phyloP scores from a whole-genome alignment of 2,329 filamentous ascomycete genomes.

The Triangularia setosa region DNA sequence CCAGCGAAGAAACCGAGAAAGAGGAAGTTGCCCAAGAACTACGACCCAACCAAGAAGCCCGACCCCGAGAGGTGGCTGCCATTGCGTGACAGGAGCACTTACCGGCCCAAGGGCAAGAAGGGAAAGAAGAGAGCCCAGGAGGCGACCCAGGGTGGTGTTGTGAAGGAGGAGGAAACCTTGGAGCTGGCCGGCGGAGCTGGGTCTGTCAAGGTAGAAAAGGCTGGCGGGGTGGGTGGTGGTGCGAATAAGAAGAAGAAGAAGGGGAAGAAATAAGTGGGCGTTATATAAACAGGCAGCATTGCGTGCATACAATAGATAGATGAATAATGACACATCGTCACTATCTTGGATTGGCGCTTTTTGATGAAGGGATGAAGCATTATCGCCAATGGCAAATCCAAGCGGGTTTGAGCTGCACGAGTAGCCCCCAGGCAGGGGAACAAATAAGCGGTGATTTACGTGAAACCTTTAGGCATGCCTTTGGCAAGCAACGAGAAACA shows the following conservation, averaged over 20 bases:
- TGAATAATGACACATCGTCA: neutral
- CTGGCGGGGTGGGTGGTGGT: constrained; percentile 30
- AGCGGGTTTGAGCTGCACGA: neutral
- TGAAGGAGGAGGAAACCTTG: constrained; percentile 67
- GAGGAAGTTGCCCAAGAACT: constrained; percentile 65
- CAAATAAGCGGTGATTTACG: neutral
- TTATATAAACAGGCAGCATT: neutral
- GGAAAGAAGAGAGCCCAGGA: constrained; percentile 77
- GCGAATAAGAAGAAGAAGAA: constrained; percentile 34
- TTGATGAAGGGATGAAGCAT: neutral
- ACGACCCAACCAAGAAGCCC: constrained; percentile 71
- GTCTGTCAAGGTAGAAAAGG: constrained; percentile 61
- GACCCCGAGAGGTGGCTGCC: constrained; percentile 95
- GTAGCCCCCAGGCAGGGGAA: neutral
- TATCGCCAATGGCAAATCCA: neutral
- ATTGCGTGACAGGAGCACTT: constrained; percentile 80
- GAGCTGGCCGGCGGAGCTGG: constrained; percentile 61
- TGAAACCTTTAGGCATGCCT: neutral
- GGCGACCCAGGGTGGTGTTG: constrained; percentile 79
- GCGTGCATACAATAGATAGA: neutral
- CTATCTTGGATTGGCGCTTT: neutral
- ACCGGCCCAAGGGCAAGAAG: constrained; percentile 87
- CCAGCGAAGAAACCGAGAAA: constrained; percentile 52
- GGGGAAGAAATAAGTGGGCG: constrained; percentile 45
- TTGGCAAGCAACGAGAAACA: neutral